phyloP scores from a whole-genome alignment of 75 land plant species.

The Gnetum montanum region DNA sequence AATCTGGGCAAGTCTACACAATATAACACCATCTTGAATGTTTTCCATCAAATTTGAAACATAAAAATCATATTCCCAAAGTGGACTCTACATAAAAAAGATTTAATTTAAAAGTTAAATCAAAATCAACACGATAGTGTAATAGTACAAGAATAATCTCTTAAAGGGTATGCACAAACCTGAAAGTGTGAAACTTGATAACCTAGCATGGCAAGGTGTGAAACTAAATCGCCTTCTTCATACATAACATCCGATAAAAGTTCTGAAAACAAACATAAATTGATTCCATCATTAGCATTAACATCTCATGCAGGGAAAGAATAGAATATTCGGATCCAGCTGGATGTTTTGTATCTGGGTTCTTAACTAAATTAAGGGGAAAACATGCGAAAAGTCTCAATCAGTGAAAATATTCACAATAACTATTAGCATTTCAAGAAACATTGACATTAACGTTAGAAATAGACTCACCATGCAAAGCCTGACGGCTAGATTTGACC shows the following conservation, averaged over 20 bases:
- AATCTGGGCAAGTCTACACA: constrained; percentile 72
- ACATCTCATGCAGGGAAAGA: background rate
- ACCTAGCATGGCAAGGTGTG: constrained; percentile 52
- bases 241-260: constrained; percentile 66
- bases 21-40: constrained; percentile 68
- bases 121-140: too few relatives aligned
- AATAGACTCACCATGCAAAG: constrained; percentile 69
- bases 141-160: too few relatives aligned
- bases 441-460: too few relatives aligned
- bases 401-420: too few relatives aligned
- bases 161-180: constrained; percentile 42
- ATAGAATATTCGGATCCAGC: background rate
- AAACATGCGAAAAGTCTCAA: too few relatives aligned
- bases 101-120: too few relatives aligned
- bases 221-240: constrained; percentile 82
- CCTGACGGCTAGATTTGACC: constrained; percentile 74
- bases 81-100: constrained; percentile 50
- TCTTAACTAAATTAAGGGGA: too few relatives aligned
- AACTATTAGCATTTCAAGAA: too few relatives aligned
- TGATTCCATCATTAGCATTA: background rate
- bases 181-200: constrained; percentile 70
- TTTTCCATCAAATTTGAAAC: constrained; percentile 57
- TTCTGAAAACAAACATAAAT: constrained; percentile 17
- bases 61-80: constrained; percentile 62
- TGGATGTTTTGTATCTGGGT: too few relatives aligned